Conservation (phyloP, 2,329 filamentous ascomycete genomes). For the Golovinomyces cichoracearum region DNA sequence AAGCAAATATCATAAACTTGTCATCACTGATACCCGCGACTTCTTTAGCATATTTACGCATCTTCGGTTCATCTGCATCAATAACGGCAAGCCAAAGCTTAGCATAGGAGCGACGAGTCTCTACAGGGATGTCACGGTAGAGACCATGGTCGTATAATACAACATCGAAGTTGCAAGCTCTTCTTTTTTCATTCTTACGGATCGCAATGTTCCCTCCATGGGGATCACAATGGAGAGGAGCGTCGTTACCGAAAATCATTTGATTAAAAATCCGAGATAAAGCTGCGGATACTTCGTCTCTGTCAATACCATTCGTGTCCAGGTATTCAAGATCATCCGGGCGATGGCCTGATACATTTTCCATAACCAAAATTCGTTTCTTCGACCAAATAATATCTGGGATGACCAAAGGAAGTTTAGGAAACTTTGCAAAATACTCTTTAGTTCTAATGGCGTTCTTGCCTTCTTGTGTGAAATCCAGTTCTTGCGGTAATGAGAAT, state of each 20-base stretch:
- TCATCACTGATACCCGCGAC: constrained; percentile 72
- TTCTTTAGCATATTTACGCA: constrained; percentile 71
- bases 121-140: constrained; percentile 68
- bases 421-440: constrained; percentile 52
- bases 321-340: constrained; percentile 75
- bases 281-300: constrained; percentile 82
- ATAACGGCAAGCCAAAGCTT: constrained; percentile 95
- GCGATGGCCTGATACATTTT: constrained; percentile 61
- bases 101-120: constrained; percentile 62
- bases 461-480: constrained; percentile 71
- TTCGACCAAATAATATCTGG: constrained; percentile 76
- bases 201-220: constrained; percentile 93
- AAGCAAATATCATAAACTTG: constrained; percentile 85
- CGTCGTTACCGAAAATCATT: constrained; percentile 85
- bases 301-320: constrained; percentile 64
- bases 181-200: constrained; percentile 41
- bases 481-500: constrained; percentile 61
- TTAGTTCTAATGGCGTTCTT: constrained; percentile 56
- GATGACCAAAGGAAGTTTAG: constrained; percentile 58
- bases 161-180: constrained; percentile 62
- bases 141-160: constrained; percentile 92
- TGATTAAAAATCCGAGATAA: constrained; percentile 90
- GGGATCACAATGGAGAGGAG: constrained; percentile 84
- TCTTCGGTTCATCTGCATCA: constrained; percentile 57
- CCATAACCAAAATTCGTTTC: constrained; percentile 81